Base-by-base conservation (phyloP, 2,329 filamentous ascomycete species). In the Penicillium sp. region DNA sequence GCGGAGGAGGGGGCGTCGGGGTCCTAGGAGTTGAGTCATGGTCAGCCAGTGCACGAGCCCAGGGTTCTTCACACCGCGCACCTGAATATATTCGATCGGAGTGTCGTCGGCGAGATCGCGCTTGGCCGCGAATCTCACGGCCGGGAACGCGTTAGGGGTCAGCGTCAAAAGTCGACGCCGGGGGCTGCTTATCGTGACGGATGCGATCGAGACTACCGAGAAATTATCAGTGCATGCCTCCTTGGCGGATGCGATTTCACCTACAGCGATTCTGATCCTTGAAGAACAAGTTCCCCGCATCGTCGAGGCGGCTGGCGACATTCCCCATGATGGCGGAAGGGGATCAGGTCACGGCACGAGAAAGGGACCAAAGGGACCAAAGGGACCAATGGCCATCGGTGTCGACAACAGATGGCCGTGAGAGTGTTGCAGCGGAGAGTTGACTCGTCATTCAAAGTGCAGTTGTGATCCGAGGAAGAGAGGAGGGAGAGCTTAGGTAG, bases 251-350 rank as follows among this genome's bases (percentile, higher is more conserved):
- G 55, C 46, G 55, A 57, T 51, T 57, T 57, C 55, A 67, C 67
- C 79, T 83, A 97, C 94, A 86, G 83, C 92, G 87, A 73, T 85
- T 90, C 81, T 96, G 94, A 73, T 99, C 94, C 79, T 90, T 89
- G 71, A 97, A 81, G 74, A 89, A 95, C 72, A 97, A 80, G 67
- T 85, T 83, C 72, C 86, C 90, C 69, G 71, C 70, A 59, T 97
- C 92, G 67, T 96, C 92, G 68, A 88, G 86, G 76, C 87, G 89
- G 81, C 92, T 97, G 75, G 86, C 88, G 76, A 97, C 87, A 80
- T 89, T 92, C 71, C 94, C 94, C 94, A 99, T 99, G 74, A 77
- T 83, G 78, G 74, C 54, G 55, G 54, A 66, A 56, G 52, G 18
- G 43, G 58, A 60, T 67, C 54, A 65, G 57, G 58, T 67, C 59